A percentile compares a stretch with the other conserved stretches of the same genome.
These are phyloP conservation scores for Candida sonorensis DNA, from an alignment of 805 yeast species.

Conservation along the genomic window DNA sequence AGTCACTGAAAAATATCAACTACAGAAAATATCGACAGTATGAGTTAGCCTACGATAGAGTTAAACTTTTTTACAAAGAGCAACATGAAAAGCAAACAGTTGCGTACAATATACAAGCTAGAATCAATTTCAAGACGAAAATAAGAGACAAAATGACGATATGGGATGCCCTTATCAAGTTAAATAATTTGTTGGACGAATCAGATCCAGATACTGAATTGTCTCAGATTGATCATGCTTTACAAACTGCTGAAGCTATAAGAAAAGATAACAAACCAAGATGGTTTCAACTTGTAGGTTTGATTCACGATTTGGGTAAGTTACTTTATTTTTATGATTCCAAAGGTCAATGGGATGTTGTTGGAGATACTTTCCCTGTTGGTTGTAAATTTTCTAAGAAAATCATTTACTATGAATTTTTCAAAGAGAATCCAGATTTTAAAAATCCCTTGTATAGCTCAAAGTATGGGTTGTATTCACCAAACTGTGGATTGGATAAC, in stretches of 20 bases:
- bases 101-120: constrained; percentile 63
- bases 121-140: constrained; percentile 65
- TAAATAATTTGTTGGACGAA: constrained; percentile 60
- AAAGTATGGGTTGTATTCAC: constrained; percentile 59
- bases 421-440: constrained; percentile 53
- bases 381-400: constrained; percentile 59
- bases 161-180: constrained; percentile 62
- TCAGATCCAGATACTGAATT: constrained; percentile 72
- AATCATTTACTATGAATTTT: constrained; percentile 55
- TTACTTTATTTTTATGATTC: constrained; percentile 63
- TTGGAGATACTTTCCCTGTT: constrained; percentile 73
- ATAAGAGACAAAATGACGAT: constrained; percentile 59
- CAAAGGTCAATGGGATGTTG: constrained; percentile 76
- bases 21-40: constrained; percentile 50
- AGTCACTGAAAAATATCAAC: constrained; percentile 16
- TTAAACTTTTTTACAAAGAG: constrained; percentile 56
- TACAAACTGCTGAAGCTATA: constrained; percentile 73
- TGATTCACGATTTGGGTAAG: constrained; percentile 68
- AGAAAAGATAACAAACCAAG: constrained; percentile 60
- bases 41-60: constrained; percentile 63
- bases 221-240: constrained; percentile 68
- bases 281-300: constrained; percentile 71
- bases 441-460: constrained; percentile 58
- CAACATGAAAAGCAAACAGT: constrained; percentile 68
- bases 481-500: constrained; percentile 58